Evolutionary conservation across 2,329 filamentous ascomycete species (phyloP).

Genomic region (Paraphaeosphaeria minitans): DNA sequence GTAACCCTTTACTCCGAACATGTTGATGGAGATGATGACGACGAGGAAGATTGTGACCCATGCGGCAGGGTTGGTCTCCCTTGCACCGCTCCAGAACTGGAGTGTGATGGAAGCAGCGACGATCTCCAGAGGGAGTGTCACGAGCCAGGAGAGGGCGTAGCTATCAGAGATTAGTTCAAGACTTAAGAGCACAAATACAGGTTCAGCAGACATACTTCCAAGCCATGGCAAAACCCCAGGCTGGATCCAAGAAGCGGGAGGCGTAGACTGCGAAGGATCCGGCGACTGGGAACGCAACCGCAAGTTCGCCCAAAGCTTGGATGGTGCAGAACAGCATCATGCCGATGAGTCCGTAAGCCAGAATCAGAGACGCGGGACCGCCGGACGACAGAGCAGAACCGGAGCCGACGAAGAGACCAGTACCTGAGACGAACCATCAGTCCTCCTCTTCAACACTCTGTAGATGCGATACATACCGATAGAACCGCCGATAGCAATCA

Average conservation of each 20-base stretch:
- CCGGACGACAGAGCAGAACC: slow-evolving; percentile 40
- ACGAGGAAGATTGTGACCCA: slow-evolving; percentile 81
- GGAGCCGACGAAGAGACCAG: slow-evolving; percentile 47
- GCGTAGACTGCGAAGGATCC: slow-evolving; percentile 89
- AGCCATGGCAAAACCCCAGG: slow-evolving; percentile 59
- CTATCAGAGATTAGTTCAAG: slow-evolving; percentile 48
- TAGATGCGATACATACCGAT: slow-evolving; percentile 63
- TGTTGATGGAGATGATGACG: slow-evolving; percentile 73
- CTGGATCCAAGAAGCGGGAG: slow-evolving; percentile 84
- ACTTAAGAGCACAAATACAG: neutral
- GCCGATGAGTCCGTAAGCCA: slow-evolving; percentile 54
- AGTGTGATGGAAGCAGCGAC: slow-evolving; percentile 84
- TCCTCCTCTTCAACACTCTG: neutral
- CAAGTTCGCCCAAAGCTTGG: slow-evolving; percentile 85
- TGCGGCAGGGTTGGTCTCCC: slow-evolving; percentile 55
- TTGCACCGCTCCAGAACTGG: slow-evolving; percentile 70
- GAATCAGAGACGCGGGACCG: slow-evolving; percentile 37
- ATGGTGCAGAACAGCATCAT: slow-evolving; percentile 86
- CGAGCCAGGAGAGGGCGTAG: slow-evolving; percentile 83
- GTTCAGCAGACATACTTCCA: slow-evolving; percentile 13
- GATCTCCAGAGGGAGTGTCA: slow-evolving; percentile 79
- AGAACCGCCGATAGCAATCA: slow-evolving; percentile 88
- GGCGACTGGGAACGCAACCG: slow-evolving; percentile 82
- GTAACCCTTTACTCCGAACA: slow-evolving; percentile 85
- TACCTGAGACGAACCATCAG: slow-evolving; percentile 44